These are phyloP conservation scores for Sporothrix schenckii DNA, from an alignment of 2,329 filamentous ascomycete genomes.

Conservation along the genomic window DNA sequence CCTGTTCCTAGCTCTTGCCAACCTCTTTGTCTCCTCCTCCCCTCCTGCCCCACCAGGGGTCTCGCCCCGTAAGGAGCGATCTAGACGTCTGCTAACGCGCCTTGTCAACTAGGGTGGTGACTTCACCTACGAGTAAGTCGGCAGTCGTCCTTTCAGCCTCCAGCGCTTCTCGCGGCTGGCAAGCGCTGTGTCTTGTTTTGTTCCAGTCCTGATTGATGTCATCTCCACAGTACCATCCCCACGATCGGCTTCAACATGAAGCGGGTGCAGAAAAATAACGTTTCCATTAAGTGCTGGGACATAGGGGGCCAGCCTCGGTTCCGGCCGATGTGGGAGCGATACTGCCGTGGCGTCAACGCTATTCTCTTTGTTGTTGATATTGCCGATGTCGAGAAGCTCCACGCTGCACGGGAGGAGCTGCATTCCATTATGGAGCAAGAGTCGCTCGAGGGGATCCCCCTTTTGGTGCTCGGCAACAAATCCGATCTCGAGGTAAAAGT, in stretches of 20 bases:
- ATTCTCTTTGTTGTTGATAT: constrained; percentile 99
- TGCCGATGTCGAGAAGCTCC: constrained; percentile 77
- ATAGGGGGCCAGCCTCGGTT: constrained; percentile 95
- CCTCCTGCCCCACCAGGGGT: constrained; percentile 26
- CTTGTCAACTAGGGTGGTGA: constrained; percentile 76
- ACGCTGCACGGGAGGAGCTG: constrained; percentile 87
- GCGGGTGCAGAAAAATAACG: constrained; percentile 94
- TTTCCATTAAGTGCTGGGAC: constrained; percentile 99
- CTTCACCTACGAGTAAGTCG: constrained; percentile 93
- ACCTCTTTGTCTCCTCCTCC: constrained; percentile 14
- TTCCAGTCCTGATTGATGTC: neutral
- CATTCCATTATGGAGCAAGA: constrained; percentile 85
- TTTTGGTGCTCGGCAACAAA: constrained; percentile 95
- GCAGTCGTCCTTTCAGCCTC: neutral
- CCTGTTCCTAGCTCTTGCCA: constrained; percentile 28
- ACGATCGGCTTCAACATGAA: constrained; percentile 99
- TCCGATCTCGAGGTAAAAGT: constrained; percentile 90
- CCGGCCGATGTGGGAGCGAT: constrained; percentile 98
- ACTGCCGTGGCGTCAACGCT: constrained; percentile 95
- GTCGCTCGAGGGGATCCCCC: constrained; percentile 82
- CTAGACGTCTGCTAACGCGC: constrained; percentile 28
- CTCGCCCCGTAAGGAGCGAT: neutral
- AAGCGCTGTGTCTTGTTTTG: too few species aligned
- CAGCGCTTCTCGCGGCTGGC: neutral
- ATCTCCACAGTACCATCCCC: constrained; percentile 77